Evolutionary conservation across 768 basidiomycete species (phyloP), one percentile per base, ranked within the genome.

Genomic region (Lactarius indigo): DNA sequence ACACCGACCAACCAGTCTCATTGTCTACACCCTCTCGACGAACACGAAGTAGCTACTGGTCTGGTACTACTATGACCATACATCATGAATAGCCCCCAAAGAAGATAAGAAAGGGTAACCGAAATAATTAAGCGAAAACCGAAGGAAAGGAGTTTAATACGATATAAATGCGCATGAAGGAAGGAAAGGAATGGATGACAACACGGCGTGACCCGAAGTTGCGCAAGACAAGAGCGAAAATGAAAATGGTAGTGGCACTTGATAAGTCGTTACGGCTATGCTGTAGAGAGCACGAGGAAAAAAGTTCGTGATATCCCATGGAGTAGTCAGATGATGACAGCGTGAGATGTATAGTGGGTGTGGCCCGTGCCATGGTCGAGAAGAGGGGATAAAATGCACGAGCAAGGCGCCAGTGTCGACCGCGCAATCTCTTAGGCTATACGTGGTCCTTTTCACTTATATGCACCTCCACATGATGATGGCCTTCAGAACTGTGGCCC

Each of bases 41-140:
- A 28, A 47, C 55, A 56, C 55, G 50, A 57, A 55, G 31, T 63
- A 44, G 62, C 35, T 42, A 30, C 61, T 33, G 57, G 44, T 35
- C 61, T 26, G 57, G 44, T 42, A 63, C 39, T 28, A 54, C 62
- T 31, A 37, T 63, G 62, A 26, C 67, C 69, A 47, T 70, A 63
- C 59, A 63, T 60, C 42, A 30, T 61, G 56, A 66, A 58, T 83
- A 69, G 78, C 82, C 37, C 81, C 80, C 1, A 56, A 39, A 57
- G 30, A 17, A 26, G 39, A 65, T 28, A 41, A 20, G 9, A 41
- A 64, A 54, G 66, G 50, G 52, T 59, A 64, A 60, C 58, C 31
- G 35, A 55, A 52, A 44, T 65, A 47, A 68, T 68, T 68, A 68
- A 33, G 44, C 13, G 41, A 10, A 17, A 18, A 31, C 20, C 12